Evolutionary conservation across 495 filamentous ascomycete genomes (phyloP).

Genomic region (Xylaria sp.): DNA sequence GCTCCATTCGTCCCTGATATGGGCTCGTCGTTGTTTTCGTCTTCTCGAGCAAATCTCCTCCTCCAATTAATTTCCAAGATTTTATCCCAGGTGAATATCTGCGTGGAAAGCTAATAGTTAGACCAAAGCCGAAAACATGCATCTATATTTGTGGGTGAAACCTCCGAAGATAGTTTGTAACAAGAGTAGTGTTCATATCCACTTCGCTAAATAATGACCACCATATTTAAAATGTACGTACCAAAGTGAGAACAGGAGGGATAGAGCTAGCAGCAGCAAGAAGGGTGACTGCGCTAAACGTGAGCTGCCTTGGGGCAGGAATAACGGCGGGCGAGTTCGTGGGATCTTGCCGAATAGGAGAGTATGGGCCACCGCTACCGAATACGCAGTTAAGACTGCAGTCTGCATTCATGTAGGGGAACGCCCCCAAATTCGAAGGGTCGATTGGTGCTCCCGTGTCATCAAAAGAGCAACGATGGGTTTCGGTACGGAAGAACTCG

Average conservation of each 20-base stretch:
- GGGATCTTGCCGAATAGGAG: constrained; percentile 55
- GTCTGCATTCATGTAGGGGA: constrained; percentile 44
- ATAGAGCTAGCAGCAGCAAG: constrained; percentile 66
- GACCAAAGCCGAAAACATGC: not conserved
- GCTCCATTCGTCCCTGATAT: constrained; percentile 64
- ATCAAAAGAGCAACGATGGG: constrained; percentile 49
- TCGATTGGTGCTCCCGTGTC: constrained; percentile 41
- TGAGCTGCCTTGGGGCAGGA: constrained; percentile 55
- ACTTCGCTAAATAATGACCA: not conserved
- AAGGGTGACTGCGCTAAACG: constrained; percentile 61
- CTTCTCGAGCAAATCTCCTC: constrained; percentile 42
- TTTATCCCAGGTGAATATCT: constrained; percentile 63
- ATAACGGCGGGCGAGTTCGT: constrained; percentile 64
- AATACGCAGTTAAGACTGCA: constrained; percentile 54
- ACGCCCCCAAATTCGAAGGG: constrained; percentile 44
- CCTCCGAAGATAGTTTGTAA: not conserved
- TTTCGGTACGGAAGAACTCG: constrained; percentile 61
- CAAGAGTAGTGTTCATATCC: not conserved
- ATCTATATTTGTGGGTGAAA: not conserved
- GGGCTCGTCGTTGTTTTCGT: constrained; percentile 38
- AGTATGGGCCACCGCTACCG: constrained; percentile 52
- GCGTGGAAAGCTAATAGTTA: not conserved
- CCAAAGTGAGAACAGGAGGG: constrained; percentile 61
- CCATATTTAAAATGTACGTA: not conserved
- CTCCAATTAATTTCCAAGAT: constrained; percentile 65